Conservation (phyloP, 1,284 basidiomycete species). For the Puccinia horiana region DNA sequence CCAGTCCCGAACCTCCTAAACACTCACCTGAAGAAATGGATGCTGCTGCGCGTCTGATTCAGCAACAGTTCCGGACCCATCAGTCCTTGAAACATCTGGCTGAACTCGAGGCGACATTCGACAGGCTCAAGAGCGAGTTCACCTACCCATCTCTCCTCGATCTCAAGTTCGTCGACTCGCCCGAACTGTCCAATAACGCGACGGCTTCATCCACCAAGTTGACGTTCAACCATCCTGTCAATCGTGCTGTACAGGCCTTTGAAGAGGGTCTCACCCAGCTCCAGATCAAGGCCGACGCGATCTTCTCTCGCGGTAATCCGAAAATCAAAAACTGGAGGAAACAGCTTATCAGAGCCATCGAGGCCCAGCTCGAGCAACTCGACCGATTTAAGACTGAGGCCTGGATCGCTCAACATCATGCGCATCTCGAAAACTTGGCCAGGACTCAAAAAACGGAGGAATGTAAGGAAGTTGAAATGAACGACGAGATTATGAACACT, state of each 20-base stretch:
- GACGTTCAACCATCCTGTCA: constrained; percentile 34
- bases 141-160: constrained; percentile 10
- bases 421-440: neutral
- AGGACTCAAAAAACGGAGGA: neutral
- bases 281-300: constrained; percentile 41
- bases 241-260: constrained; percentile 29
- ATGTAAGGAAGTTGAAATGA: constrained; percentile 17
- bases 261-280: constrained; percentile 38
- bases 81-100: constrained; percentile 26
- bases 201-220: constrained; percentile 23
- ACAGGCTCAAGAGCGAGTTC: constrained; percentile 17
- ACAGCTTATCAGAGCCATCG: constrained; percentile 28
- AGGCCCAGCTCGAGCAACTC: constrained; percentile 42
- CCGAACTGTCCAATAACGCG: neutral
- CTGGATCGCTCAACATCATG: constrained; percentile 30
- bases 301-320: constrained; percentile 37
- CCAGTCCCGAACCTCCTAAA: neutral
- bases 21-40: constrained; percentile 35
- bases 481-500: constrained; percentile 29
- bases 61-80: constrained; percentile 23
- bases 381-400: constrained; percentile 40
- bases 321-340: constrained; percentile 45
- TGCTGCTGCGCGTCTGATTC: constrained; percentile 38
- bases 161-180: constrained; percentile 19
- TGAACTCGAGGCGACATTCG: constrained; percentile 25